Evolutionary conservation across 306 rosid species (phyloP), one percentile per base, ranked within the genome.

Genomic region (Inga laurina): DNA sequence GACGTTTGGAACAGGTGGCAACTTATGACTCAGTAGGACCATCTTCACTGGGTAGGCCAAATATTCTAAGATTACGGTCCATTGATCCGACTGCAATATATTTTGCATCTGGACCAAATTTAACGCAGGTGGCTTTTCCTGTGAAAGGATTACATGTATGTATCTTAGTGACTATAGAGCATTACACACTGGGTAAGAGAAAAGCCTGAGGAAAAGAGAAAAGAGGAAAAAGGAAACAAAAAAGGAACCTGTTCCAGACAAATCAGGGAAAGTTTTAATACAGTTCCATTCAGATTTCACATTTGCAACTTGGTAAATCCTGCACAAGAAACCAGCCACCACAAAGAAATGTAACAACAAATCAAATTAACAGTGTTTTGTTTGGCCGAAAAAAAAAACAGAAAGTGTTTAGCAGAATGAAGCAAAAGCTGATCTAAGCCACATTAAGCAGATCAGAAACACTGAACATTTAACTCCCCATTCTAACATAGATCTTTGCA

Each of bases 231-330:
- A 32, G 13, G 21, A 45, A 72, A 10, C 15, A 24, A n/a, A 59
- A 18, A 57, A n/a, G 6, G 49, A 79, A 97, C 99, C 97, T 91
- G 99, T 97, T 87, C 99, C 98, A 27, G 99, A 97, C 78, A 97
- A 82, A 88, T 97, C 99, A 35, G 98, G 99, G 74, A 97, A 82
- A 19, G 98, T 94, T 87, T 94, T 94, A 88, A 97, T 84, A 61
- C 93, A 86, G 87, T 90, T 94, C 99, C 99, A 97, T 86, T 97
- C 99, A 61, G 92, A 90, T 85, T 97, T 97, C 82, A 97, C 98
- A 83, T 89, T 94, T 0, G 98, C 96, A 77, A 92, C 97, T 89
- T 97, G 99, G 90, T 92, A 88, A 81, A 97, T 91, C 85, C 99
- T 97, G 97, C 92, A 85, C 62, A 80, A 45, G 67, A 82, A 70